phyloP scores from a whole-genome alignment of 805 yeast species.

The Metschnikowia proteae region DNA sequence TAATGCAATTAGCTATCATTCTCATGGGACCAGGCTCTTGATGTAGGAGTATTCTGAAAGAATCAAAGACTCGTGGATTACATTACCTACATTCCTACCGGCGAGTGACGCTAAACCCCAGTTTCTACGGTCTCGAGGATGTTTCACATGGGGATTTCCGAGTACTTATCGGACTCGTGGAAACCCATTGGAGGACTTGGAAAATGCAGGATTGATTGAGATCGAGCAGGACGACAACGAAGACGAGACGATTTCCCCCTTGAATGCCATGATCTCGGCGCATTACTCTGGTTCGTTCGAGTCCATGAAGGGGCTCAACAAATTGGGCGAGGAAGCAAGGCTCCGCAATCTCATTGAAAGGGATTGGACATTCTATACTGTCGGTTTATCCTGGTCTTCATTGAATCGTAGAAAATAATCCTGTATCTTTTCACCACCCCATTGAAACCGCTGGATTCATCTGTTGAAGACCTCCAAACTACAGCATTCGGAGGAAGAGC shows the following conservation, averaged over 20 bases:
- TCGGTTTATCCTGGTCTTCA: too few relatives aligned
- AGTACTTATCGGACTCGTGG: constrained; percentile 78
- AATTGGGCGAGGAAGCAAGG: constrained; percentile 53
- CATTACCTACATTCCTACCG: constrained; percentile 69
- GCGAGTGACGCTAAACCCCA: constrained; percentile 76
- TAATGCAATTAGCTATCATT: too few relatives aligned
- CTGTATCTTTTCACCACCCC: too few relatives aligned
- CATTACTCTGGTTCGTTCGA: constrained; percentile 62
- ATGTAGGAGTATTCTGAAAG: too few relatives aligned
- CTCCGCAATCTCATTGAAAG: constrained; percentile 61
- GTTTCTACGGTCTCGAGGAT: constrained; percentile 78
- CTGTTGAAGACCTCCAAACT: too few relatives aligned
- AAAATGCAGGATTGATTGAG: constrained; percentile 59
- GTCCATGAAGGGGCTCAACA: constrained; percentile 62
- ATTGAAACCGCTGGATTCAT: too few relatives aligned
- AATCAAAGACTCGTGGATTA: too few relatives aligned
- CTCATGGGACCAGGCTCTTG: too few relatives aligned
- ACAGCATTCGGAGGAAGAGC: too few relatives aligned
- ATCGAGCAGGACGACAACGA: constrained; percentile 42
- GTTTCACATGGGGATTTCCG: constrained; percentile 68
- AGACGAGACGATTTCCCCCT: constrained; percentile 46
- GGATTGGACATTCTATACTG: too few relatives aligned
- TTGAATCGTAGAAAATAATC: too few relatives aligned
- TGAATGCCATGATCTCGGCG: constrained; percentile 71
- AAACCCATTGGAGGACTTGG: constrained; percentile 62